Evolutionary conservation across 768 basidiomycete species (phyloP), one percentile per base, ranked within the genome.

Genomic region (Crepidotus variabilis): DNA sequence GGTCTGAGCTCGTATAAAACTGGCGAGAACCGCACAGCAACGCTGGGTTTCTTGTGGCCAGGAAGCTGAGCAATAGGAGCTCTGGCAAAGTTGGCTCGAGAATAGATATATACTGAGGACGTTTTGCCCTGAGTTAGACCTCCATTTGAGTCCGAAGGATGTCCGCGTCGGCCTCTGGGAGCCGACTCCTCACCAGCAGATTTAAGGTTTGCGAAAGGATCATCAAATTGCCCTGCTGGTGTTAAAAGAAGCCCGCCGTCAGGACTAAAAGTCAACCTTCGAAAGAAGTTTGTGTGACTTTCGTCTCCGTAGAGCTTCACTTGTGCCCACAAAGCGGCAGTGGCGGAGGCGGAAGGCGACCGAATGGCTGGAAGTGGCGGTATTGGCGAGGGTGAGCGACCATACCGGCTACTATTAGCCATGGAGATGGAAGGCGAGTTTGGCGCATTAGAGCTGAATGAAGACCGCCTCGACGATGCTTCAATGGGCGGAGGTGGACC

Each of bases 161-260:
- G 75, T 5, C 78, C 74, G 59, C 84, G 88, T 59, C 85, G 75
- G 22, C 87, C 86, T 56, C 86, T 76, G 28, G 75, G 81, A 2
- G 79, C 78, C 6, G 78, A 75, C n/a, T 65, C 69, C 39, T 71
- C 28, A 67, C 71, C 24, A 50, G 59, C 54, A 36, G 54, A 51
- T 60, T 57, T 65, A 50, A 77, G 67, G 13, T 75, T 70, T 24
- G 85, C 84, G 13, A 89, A 84, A 2, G 92, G 90, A 69, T 98
- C 96, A 67, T 98, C 95, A 64, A 97, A 98, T 67, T 96, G 92
- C 0, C 97, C 97, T 1, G 97, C 96, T 0, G 97, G 97, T 0
- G 97, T 98, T 61, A 98, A 76, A 47, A 99, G 79, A 34, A 99
- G 76, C 9, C 88, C 92, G 0, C 97, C 97, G 67, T 99, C 97